Conservation (phyloP, 2,329 filamentous ascomycete species). For the Dactylonectria macrodidyma region DNA sequence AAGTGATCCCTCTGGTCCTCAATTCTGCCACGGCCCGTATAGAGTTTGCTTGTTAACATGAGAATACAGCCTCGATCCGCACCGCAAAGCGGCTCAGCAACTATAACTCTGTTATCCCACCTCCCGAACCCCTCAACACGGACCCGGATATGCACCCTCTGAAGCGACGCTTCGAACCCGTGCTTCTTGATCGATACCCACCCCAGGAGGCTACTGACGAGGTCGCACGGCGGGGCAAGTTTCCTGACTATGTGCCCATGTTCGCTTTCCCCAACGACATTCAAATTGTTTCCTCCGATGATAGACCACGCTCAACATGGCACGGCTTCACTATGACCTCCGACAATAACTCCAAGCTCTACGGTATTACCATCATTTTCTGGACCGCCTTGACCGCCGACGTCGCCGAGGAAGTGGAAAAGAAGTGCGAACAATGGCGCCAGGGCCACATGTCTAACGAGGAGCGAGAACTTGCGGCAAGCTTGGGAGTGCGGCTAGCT, state of each 20-base stretch:
- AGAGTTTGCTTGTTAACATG: constrained; percentile 47
- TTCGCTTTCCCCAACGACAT: constrained; percentile 99
- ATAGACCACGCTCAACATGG: constrained; percentile 96
- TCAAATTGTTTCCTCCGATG: constrained; percentile 94
- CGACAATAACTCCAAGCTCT: constrained; percentile 90
- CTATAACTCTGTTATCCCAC: constrained; percentile 98
- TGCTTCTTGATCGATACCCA: constrained; percentile 95
- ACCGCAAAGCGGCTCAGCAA: constrained; percentile 93
- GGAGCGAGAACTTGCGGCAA: constrained; percentile 92
- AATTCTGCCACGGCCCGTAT: background rate
- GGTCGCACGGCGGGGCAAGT: constrained; percentile 82
- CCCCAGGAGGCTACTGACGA: constrained; percentile 87
- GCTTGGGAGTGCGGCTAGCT: constrained; percentile 89
- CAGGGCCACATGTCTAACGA: constrained; percentile 90
- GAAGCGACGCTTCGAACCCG: constrained; percentile 93
- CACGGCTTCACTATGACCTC: constrained; percentile 99
- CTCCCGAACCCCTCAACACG: constrained; percentile 89
- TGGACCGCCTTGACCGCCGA: constrained; percentile 90
- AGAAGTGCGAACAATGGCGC: constrained; percentile 87
- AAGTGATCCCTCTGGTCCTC: constrained; percentile 6
- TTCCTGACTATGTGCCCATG: constrained; percentile 99
- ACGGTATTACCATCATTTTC: constrained; percentile 91
- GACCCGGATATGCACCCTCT: constrained; percentile 96
- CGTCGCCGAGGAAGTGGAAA: constrained; percentile 87
- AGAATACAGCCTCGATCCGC: constrained; percentile 70